Conservation (phyloP, 2,329 filamentous ascomycete species). For the Aspergillus pseudoterreus region DNA sequence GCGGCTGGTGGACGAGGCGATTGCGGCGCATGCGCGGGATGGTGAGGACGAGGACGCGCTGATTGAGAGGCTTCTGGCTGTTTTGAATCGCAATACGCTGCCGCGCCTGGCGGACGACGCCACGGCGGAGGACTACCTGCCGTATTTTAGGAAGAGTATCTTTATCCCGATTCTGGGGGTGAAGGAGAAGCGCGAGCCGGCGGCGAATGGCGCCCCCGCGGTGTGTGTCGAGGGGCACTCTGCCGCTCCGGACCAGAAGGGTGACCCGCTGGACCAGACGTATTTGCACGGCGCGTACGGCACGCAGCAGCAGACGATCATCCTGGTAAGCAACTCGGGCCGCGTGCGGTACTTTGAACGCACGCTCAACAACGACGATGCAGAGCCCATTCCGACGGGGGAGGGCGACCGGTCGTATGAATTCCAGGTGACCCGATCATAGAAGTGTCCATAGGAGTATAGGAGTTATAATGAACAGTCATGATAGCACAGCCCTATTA, state of each 20-base stretch:
- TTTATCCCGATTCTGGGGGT: conserved; percentile 57
- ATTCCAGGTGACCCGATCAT: conserved; percentile 17
- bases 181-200: conserved; percentile 37
- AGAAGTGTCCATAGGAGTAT: not conserved
- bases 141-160: conserved; percentile 57
- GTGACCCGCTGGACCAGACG: conserved; percentile 23
- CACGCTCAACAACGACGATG: conserved; percentile 56
- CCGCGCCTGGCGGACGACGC: conserved; percentile 47
- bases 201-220: conserved; percentile 35
- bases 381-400: conserved; percentile 43
- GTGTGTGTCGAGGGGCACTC: conserved; percentile 11
- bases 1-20: conserved; percentile 47
- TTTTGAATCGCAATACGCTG: conserved; percentile 55
- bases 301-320: conserved; percentile 61
- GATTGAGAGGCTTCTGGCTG: conserved; percentile 48
- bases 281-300: conserved; percentile 55
- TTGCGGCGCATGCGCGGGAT: conserved; percentile 42
- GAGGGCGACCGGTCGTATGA: conserved; percentile 46
- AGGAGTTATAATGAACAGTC: too few species aligned
- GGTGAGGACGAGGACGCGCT: conserved; percentile 48
- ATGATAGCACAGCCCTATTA: too few species aligned
- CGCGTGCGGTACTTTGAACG: conserved; percentile 60
- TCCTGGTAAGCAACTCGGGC: conserved; percentile 55
- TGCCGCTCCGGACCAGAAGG: not conserved
- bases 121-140: conserved; percentile 53